phyloP scores from a whole-genome alignment of 2,329 filamentous ascomycete species.

The Aureobasidium lini region DNA sequence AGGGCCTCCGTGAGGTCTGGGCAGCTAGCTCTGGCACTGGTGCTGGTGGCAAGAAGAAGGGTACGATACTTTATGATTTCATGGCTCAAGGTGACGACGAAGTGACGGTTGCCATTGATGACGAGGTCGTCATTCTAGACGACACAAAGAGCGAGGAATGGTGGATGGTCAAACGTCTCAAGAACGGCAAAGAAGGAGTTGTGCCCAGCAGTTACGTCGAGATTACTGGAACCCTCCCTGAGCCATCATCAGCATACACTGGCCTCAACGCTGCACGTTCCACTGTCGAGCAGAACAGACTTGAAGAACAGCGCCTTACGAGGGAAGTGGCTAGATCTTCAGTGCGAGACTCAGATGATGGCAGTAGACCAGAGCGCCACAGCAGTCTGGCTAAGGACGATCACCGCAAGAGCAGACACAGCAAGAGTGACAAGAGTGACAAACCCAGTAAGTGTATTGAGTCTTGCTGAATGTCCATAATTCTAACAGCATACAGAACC shows the following conservation, averaged over 20 bases:
- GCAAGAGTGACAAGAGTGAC: constrained; percentile 58
- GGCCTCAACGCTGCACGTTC: constrained; percentile 57
- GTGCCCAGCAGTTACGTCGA: constrained; percentile 96
- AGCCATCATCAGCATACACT: constrained; percentile 35
- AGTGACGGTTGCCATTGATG: constrained; percentile 80
- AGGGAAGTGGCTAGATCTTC: constrained; percentile 65
- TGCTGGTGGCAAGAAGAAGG: constrained; percentile 61
- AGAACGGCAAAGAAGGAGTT: constrained; percentile 90
- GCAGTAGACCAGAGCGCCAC: constrained; percentile 54
- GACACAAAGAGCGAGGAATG: constrained; percentile 92
- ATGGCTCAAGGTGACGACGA: constrained; percentile 95
- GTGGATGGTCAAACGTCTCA: constrained; percentile 90
- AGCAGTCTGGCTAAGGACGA: constrained; percentile 67
- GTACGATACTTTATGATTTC: constrained; percentile 87
- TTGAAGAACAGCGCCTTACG: constrained; percentile 76
- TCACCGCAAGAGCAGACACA: constrained; percentile 52
- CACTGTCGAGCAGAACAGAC: constrained; percentile 64
- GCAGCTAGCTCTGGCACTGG: constrained; percentile 63
- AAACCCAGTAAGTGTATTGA: constrained; percentile 61
- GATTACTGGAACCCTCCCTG: constrained; percentile 60
- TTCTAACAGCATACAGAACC: constrained; percentile 52
- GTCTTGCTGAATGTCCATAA: background rate
- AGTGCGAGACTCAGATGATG: constrained; percentile 48
- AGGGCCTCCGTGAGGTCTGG: constrained; percentile 76
- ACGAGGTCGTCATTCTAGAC: constrained; percentile 86